phyloP scores from a whole-genome alignment of 106 monocot genomes.

The Narthecium ossifragum region DNA sequence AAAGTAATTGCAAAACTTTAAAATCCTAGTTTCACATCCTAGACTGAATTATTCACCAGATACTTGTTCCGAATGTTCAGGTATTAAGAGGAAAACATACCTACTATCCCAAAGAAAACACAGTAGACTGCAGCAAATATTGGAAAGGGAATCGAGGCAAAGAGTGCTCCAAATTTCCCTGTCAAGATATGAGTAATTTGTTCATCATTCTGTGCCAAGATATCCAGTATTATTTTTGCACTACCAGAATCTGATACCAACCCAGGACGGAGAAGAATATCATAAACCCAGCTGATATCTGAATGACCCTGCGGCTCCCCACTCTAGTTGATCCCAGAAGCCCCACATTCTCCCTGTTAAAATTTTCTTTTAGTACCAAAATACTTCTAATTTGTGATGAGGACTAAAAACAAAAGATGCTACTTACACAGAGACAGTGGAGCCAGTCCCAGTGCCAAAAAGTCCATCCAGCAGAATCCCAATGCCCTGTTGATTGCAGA shows the following conservation, averaged over 20 bases:
- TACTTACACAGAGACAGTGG: constrained; percentile 80
- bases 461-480: constrained; percentile 66
- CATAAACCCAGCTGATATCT: constrained; percentile 97
- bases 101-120: constrained; percentile 83
- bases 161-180: constrained; percentile 97
- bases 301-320: constrained; percentile 83
- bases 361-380: not conserved
- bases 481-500: constrained; percentile 31
- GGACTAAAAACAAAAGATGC: too few relatives aligned
- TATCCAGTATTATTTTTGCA: too few relatives aligned
- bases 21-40: not conserved
- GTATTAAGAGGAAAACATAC: constrained; percentile 25
- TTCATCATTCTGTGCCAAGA: not conserved
- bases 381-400: too few relatives aligned
- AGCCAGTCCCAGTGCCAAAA: constrained; percentile 72
- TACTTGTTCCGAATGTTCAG: too few relatives aligned
- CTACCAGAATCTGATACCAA: constrained; percentile 6
- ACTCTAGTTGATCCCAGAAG: constrained; percentile 83
- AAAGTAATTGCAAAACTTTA: too few relatives aligned
- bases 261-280: constrained; percentile 97
- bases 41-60: not conserved
- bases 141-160: constrained; percentile 94
- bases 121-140: constrained; percentile 93
- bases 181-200: not conserved
- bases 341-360: constrained; percentile 82